phyloP scores from a whole-genome alignment of 2,329 filamentous ascomycete species.

The Colletotrichum sp. region DNA sequence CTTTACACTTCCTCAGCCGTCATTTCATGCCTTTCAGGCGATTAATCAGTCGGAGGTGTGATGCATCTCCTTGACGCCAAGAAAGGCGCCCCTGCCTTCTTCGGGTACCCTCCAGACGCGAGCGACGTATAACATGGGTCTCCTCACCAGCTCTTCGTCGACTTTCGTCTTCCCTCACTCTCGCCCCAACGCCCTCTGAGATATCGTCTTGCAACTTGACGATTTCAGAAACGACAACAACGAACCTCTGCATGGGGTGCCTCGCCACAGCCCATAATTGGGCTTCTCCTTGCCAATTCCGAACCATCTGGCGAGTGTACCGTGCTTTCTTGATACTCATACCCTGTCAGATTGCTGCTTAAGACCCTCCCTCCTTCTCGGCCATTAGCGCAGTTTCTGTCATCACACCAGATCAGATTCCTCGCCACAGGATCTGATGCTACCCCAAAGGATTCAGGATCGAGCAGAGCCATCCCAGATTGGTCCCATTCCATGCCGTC shows the following conservation, averaged over 20 bases:
- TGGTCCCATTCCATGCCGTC: not conserved
- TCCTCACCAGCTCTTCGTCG: accelerated
- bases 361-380: not conserved
- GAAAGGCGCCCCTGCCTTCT: accelerated
- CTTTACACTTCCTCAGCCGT: accelerated
- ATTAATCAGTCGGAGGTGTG: not conserved
- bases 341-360: not conserved
- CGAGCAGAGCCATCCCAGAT: not conserved
- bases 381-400: not conserved
- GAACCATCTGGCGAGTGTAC: not conserved
- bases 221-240: not conserved
- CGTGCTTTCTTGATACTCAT: not conserved
- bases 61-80: accelerated
- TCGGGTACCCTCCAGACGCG: accelerated
- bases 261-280: not conserved
- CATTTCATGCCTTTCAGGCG: not conserved
- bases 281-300: not conserved
- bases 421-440: accelerated
- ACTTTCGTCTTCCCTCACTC: accelerated
- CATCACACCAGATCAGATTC: not conserved
- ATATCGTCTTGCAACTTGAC: not conserved
- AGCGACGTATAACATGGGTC: not conserved
- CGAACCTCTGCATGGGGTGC: accelerated
- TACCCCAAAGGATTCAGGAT: not conserved
- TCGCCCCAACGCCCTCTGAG: not conserved